These are phyloP conservation scores for Brettanomyces sp. DNA, from an alignment of 805 yeast species.

Conservation along the genomic window DNA sequence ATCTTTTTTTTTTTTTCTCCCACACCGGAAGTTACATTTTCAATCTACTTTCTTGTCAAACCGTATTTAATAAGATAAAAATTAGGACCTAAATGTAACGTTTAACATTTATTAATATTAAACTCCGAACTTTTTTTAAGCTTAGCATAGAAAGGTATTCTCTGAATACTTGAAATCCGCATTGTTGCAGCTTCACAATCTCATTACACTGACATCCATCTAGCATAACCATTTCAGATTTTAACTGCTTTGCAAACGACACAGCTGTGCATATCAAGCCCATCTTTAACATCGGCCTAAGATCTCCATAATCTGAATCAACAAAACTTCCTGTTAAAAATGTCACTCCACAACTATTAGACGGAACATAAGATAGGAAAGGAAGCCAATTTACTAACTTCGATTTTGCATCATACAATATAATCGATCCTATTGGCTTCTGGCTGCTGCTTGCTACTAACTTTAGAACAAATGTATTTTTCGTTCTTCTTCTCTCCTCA, in stretches of 20 bases:
- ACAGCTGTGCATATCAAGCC: constrained; percentile 52
- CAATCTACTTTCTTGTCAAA: constrained; percentile 6
- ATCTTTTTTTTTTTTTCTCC: not conserved
- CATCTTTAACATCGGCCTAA: constrained; percentile 43
- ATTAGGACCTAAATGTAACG: no score
- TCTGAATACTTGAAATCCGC: constrained; percentile 17
- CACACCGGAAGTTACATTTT: not conserved
- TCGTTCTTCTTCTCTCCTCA: constrained; percentile 2
- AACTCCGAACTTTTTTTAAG: constrained; percentile 14
- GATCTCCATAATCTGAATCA: constrained; percentile 42
- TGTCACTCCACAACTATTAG: not conserved
- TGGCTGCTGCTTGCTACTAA: constrained; percentile 46
- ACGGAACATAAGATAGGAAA: constrained; percentile 35
- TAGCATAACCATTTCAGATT: constrained; percentile 8
- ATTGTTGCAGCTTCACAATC: constrained; percentile 10
- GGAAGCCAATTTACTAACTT: constrained; percentile 40
- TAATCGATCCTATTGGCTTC: constrained; percentile 42
- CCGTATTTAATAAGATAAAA: no score
- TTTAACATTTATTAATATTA: no score
- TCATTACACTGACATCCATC: constrained; percentile 8
- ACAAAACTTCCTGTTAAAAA: constrained; percentile 39
- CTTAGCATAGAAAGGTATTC: constrained; percentile 17
- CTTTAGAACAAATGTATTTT: constrained; percentile 34
- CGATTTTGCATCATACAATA: constrained; percentile 38
- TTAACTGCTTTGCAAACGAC: constrained; percentile 31